Conservation (phyloP, 345 rosid genomes). For the Hypericum perforatum region DNA sequence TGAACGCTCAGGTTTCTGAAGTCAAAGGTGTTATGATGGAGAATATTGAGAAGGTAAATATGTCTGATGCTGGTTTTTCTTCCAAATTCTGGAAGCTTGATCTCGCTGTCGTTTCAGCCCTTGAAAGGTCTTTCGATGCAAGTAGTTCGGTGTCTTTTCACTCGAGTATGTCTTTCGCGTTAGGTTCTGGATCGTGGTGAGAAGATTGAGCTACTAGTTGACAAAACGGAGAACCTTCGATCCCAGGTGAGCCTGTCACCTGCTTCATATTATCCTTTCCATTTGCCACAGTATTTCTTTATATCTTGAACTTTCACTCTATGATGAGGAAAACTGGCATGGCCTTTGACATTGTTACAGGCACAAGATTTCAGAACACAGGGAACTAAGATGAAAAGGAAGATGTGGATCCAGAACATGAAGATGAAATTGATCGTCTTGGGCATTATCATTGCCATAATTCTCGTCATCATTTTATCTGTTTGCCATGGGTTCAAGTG, state of each 20-base stretch:
- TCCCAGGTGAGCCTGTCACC: conserved; percentile 47
- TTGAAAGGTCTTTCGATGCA: too few species aligned
- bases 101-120: too few species aligned
- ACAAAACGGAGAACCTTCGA: conserved; percentile 95
- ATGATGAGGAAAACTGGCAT: too few species aligned
- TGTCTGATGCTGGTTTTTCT: background rate
- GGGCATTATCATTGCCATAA: conserved; percentile 48
- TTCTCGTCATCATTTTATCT: conserved; percentile 56
- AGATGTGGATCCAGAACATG: conserved; percentile 93
- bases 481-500: conserved; percentile 83
- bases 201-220: conserved; percentile 96
- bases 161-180: background rate
- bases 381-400: conserved; percentile 82
- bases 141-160: background rate
- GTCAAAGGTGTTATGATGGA: conserved; percentile 99
- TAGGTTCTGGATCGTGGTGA: conserved; percentile 99
- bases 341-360: conserved; percentile 18
- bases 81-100: background rate
- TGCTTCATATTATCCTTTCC: too few species aligned
- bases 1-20: conserved; percentile 95
- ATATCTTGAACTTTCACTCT: too few species aligned
- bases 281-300: too few species aligned
- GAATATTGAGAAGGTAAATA: conserved; percentile 83
- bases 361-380: conserved; percentile 91
- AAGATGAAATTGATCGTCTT: conserved; percentile 79